Conservation (phyloP, 176 grass and related monocot species). For the Triticum timopheevii region DNA sequence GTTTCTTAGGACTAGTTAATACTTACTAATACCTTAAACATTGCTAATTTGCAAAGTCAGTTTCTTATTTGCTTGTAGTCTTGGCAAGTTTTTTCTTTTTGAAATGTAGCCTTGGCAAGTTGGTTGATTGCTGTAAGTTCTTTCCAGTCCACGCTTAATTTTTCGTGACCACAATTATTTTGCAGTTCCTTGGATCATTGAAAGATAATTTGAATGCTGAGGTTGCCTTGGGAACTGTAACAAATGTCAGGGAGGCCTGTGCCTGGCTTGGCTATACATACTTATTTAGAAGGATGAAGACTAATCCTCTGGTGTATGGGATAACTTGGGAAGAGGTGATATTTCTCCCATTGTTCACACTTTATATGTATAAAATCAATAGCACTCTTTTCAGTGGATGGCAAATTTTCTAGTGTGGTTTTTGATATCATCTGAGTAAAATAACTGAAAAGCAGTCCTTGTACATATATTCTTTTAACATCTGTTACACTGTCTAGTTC, state of each 20-base stretch:
- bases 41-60: conserved; percentile 7
- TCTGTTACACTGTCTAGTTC: background rate
- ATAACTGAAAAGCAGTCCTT: background rate
- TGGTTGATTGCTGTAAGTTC: conserved; percentile 23
- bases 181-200: conserved; percentile 81
- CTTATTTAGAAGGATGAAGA: conserved; percentile 99
- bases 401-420: conserved; percentile 17
- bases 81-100: conserved; percentile 4
- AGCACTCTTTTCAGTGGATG: conserved; percentile 9
- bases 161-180: conserved; percentile 4
- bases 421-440: conserved; percentile 10
- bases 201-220: conserved; percentile 99
- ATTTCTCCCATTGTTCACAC: conserved; percentile 13
- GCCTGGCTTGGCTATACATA: conserved; percentile 99
- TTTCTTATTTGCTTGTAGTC: conserved; percentile 6
- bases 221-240: conserved; percentile 93
- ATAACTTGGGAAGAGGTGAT: conserved; percentile 94
- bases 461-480: background rate
- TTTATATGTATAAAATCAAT: conserved; percentile 4
- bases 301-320: conserved; percentile 92
- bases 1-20: conserved; percentile 12
- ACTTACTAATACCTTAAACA: background rate
- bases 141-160: background rate
- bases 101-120: background rate
- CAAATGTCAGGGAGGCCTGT: conserved; percentile 96